Base-by-base conservation (phyloP, 2,329 filamentous ascomycete species). In the Fusarium sp. region DNA sequence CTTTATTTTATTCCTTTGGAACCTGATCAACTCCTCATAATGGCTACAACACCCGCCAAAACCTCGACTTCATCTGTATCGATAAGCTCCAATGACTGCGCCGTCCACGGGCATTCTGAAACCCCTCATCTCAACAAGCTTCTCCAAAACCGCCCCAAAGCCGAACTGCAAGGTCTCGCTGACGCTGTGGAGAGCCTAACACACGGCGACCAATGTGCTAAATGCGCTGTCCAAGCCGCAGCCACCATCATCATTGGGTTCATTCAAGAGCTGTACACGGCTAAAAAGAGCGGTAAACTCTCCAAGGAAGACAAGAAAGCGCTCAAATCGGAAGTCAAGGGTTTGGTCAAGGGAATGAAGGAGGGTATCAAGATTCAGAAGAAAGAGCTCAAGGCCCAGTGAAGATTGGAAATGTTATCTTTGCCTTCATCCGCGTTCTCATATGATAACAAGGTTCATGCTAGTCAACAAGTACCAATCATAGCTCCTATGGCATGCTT, bases 261-360 rank as follows among this genome's bases (percentile, higher is more conserved):
- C 12, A 20, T 62, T 13, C 65, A 66, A 21, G 49, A 68, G 20
- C 7, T 66, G 0, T 49, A 64, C n/a, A 48, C 39, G 7, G 66
- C 66, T 18, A 69, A 69, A 16, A 69, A 66, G 41, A 48, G 18
- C 29, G 60, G 66, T 2, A 69, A 69, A 15, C 20, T 65, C 9
- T 69, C 55, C 8, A 69, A 66, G 21, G 66, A 69, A 7, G 66
- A 68, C 1, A 68, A 69, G 54, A 60, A 53, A 46, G 60, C 65
- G 24, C 61, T 69, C 31, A 69, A 69, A 50, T 43, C 31, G 23
- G 61, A 69, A 48, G 43, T 69, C 33, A 54, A 54, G 65, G 66
- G 42, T n/a, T 35, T 68, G 13, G 46, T 49, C 4, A 57, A 44
- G 29, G 60, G 60, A 6, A 35, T 69, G 6, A 69, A 69, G 38